Evolutionary conservation across 2,329 filamentous ascomycete genomes (phyloP), one percentile per base, ranked within the genome.

Genomic region (Hypoxylon sp.): DNA sequence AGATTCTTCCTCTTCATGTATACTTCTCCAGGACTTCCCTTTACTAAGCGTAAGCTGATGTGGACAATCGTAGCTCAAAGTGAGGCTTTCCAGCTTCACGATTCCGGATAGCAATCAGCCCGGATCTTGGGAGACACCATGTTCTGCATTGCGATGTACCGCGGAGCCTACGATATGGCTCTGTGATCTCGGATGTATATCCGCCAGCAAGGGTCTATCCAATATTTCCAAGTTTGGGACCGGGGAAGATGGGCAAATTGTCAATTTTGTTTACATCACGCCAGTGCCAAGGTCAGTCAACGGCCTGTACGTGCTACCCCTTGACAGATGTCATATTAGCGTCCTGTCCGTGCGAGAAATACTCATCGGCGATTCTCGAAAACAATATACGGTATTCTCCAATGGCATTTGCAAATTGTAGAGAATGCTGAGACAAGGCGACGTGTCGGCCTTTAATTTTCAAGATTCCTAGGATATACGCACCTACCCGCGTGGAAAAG

Each of bases 141-240:
- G 39, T 66, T 44, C 59, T 63, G 50, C 59, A 50, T 19, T 22
- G n/a, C 58, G 50, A 61, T 59, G 52, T 59, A 50, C 52, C 24
- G 26, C 35, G 44, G 22, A 42, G 37, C 44, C 35, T 39, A 57
- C 59, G 52, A 61, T 61, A 52, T 31, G 60, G 46, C 44, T 58
- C 39, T 37, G 13, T 64, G 55, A 68, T 50, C 51, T 66, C 58
- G 58, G 58, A 53, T 66, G 63, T n/a, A 33, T 50, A 59, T 59
- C 58, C 63, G 58, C 37, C 50, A 42, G 37, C 57, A 66, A 42
- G 62, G 63, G 44, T 44, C 29, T 17, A 47, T 17, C 39, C 17
- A 31, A 24, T 44, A 47, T 24, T 44, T 26, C 13, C n/a, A 37
- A 29, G 42, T 55, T 39, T 44, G 61, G 44, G 17, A 57, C 39